phyloP scores from a whole-genome alignment of 352 stramenopile genomes.

The Phytopythium mirpurense region DNA sequence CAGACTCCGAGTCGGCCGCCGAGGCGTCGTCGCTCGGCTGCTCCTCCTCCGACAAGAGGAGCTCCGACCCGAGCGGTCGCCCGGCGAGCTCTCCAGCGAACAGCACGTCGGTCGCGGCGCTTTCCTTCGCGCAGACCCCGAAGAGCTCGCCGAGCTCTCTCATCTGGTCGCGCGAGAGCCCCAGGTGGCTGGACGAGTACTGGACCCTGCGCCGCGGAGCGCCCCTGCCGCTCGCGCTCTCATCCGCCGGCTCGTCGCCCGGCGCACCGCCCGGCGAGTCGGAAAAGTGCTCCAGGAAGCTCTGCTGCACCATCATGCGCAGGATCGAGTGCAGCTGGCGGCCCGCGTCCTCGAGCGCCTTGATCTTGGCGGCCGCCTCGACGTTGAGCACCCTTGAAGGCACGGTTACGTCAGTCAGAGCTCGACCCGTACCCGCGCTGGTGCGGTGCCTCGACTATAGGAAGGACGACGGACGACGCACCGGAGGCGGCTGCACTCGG shows the following conservation, averaged over 20 bases:
- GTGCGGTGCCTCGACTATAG: no score
- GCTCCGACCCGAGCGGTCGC: not conserved
- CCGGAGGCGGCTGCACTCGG: conserved; percentile 63
- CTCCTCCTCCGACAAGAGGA: conserved; percentile 5
- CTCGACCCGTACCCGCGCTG: no score
- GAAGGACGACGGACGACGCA: no score
- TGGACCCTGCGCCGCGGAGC: not conserved
- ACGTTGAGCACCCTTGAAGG: conserved; percentile 24
- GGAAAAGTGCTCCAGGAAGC: conserved; percentile 57
- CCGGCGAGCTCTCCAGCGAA: not conserved
- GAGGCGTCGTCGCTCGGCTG: conserved; percentile 2
- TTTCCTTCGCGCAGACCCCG: conserved; percentile 22
- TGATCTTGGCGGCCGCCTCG: conserved; percentile 49
- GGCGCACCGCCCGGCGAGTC: conserved; percentile 3
- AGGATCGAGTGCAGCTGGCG: conserved; percentile 54
- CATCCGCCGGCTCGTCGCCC: not conserved
- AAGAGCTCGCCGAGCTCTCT: conserved; percentile 48
- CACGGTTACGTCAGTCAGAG: not conserved
- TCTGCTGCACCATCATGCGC: conserved; percentile 62
- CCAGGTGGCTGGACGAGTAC: conserved; percentile 1
- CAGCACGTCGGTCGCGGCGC: no score
- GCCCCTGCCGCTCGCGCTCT: not conserved
- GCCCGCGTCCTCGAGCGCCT: conserved; percentile 53
- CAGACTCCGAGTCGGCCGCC: conserved; percentile 2
- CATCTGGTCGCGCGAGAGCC: conserved; percentile 40